Percentiles rank a stretch among this genome's conserved stretches.
Conservation (phyloP, 306 rosid genomes). For the Aeschynomene evenia region DNA sequence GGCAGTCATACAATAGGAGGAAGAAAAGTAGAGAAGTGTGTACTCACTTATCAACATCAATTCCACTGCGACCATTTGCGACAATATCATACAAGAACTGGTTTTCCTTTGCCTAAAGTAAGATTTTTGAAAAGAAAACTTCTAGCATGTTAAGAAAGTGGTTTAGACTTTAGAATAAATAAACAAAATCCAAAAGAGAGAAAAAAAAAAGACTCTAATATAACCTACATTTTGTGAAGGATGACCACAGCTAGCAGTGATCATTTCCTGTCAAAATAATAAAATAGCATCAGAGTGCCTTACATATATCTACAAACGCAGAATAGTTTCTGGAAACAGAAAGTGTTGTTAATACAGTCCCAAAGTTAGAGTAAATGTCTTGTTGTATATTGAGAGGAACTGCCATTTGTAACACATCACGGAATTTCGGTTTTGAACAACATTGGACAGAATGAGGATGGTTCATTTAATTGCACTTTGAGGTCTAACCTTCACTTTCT, state of each 20-base stretch:
- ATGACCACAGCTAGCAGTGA: slow-evolving; percentile 30
- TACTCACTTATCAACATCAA: slow-evolving; percentile 95
- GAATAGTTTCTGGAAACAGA: slow-evolving; percentile 17
- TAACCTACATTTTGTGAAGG: slow-evolving; percentile 35
- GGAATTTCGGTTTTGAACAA: slow-evolving; percentile 23
- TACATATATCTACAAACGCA: background rate
- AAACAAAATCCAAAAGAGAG: background rate
- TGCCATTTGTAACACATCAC: slow-evolving; percentile 2
- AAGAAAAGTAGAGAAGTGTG: slow-evolving; percentile 13
- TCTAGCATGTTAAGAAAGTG: background rate
- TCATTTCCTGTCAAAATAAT: slow-evolving; percentile 47
- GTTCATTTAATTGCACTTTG: background rate
- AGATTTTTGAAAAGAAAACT: background rate
- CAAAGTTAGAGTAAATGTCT: background rate
- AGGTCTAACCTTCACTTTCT: slow-evolving; percentile 46
- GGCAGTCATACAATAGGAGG: background rate
- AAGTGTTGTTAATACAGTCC: slow-evolving; percentile 1
- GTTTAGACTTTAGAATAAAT: background rate
- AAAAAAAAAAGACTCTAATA: slow-evolving; percentile 16
- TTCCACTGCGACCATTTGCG: slow-evolving; percentile 93
- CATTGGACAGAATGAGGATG: background rate
- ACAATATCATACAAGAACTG: slow-evolving; percentile 82
- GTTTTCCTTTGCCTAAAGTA: slow-evolving; percentile 40
- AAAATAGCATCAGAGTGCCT: slow-evolving; percentile 19
- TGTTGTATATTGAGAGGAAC: background rate